These are phyloP conservation scores for Omphalotus guepiniiformis DNA, from an alignment of 768 basidiomycete species.

Conservation along the genomic window DNA sequence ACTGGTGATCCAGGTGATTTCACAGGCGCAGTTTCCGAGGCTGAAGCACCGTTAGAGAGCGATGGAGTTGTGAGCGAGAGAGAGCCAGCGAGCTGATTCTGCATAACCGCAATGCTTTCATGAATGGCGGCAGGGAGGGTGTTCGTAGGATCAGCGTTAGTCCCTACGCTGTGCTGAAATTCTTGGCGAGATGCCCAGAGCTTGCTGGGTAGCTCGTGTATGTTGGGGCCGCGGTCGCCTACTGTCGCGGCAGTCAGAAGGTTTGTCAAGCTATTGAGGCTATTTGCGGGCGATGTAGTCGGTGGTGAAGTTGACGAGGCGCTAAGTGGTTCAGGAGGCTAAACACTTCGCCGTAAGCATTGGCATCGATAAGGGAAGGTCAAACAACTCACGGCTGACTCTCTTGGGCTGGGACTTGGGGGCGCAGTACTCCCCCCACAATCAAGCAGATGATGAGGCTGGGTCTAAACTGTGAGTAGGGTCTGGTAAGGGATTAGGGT, in stretches of 20 bases:
- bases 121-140: not conserved
- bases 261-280: conserved; percentile 3
- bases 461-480: not conserved
- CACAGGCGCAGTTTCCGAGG: not conserved
- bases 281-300: not conserved
- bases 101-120: conserved; percentile 6
- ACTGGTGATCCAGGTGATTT: not conserved
- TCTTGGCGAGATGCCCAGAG: conserved; percentile 5
- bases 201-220: conserved; percentile 9
- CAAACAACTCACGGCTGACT: not conserved
- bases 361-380: not conserved
- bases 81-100: not conserved
- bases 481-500: not conserved
- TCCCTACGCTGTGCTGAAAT: conserved; percentile 7
- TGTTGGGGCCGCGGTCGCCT: conserved; percentile 6
- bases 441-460: not conserved
- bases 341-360: not conserved
- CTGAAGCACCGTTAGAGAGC: not conserved
- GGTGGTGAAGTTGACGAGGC: not conserved
- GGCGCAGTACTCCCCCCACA: not conserved
- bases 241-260: not conserved
- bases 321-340: too few relatives aligned
- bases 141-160: not conserved
- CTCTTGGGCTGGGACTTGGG: too few relatives aligned
- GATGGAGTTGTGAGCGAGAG: not conserved